Conservation (phyloP, 169 alveolate species). For the Plasmodium falciparum region DNA sequence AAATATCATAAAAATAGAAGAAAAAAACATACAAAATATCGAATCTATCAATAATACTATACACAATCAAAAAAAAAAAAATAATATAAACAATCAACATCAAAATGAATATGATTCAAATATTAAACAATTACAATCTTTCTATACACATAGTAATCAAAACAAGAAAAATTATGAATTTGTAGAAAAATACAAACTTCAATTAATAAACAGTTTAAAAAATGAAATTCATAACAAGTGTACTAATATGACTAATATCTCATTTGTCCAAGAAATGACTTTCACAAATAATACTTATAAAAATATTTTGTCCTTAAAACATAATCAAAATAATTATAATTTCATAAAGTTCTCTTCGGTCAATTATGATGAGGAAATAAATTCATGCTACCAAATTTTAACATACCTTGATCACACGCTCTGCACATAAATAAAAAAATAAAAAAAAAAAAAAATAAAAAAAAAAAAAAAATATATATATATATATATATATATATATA, state of each 20-base stretch:
- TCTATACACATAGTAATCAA: not conserved
- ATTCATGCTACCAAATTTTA: constrained; percentile 31
- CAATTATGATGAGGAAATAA: constrained; percentile 46
- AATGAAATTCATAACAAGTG: constrained; percentile 34
- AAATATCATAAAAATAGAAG: not conserved
- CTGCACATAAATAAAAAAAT: no score
- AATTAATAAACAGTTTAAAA: constrained; percentile 44
- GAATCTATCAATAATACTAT: not conserved
- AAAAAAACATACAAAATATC: not conserved
- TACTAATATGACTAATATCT: constrained; percentile 17
- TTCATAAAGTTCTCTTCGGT: constrained; percentile 30
- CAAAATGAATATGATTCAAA: no score
- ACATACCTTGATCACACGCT: constrained; percentile 11
- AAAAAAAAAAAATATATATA: no score
- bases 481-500: no score
- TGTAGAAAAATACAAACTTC: constrained; percentile 16
- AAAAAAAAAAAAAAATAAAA: no score
- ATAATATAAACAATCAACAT: no score
- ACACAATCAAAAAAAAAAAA: not conserved
- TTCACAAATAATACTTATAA: constrained; percentile 36
- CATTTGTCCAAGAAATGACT: constrained; percentile 53
- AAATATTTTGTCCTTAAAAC: constrained; percentile 26
- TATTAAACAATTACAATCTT: not conserved
- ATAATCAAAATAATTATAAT: constrained; percentile 20
- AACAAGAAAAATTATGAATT: constrained; percentile 23